Evolutionary conservation across 768 basidiomycete species (phyloP).

Genomic region (Termitomyces sp.): DNA sequence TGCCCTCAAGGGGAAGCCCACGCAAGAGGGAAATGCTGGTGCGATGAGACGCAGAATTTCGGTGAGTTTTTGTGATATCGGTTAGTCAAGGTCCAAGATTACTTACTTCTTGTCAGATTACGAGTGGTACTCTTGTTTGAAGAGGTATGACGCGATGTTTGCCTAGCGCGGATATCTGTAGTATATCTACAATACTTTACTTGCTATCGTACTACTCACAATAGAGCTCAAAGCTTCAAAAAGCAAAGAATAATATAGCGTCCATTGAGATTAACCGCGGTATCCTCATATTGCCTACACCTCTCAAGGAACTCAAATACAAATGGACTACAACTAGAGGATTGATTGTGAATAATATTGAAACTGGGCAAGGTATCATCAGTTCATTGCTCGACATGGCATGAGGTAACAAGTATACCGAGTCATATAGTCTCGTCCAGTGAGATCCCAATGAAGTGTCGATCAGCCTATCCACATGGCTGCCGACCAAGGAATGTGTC

Average conservation of each 20-base stretch:
- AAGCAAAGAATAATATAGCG: background rate
- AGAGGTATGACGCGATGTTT: constrained; percentile 68
- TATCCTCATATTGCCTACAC: background rate
- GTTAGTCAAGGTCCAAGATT: background rate
- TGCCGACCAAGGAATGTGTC: constrained; percentile 79
- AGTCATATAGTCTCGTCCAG: constrained; percentile 96
- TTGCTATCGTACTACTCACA: constrained; percentile 1
- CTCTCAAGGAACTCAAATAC: background rate
- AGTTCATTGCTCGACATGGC: background rate
- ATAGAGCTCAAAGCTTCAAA: background rate
- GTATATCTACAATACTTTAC: constrained; percentile 8
- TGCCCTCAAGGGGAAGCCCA: constrained; percentile 80
- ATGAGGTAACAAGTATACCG: constrained; percentile 45
- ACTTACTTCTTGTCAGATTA: constrained; percentile 44
- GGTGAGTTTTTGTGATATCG: constrained; percentile 37
- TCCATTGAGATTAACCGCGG: constrained; percentile 1
- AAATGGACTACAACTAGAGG: constrained; percentile 30
- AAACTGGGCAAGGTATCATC: constrained; percentile 46
- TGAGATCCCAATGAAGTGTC: constrained; percentile 88
- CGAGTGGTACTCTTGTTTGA: constrained; percentile 88
- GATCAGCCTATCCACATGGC: constrained; percentile 87
- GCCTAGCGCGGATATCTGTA: constrained; percentile 7
- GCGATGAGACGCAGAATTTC: constrained; percentile 70
- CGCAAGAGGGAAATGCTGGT: constrained; percentile 82
- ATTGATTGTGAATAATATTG: constrained; percentile 95